Base-by-base conservation (phyloP, 495 filamentous ascomycete species). In the Penicillium paradoxum region DNA sequence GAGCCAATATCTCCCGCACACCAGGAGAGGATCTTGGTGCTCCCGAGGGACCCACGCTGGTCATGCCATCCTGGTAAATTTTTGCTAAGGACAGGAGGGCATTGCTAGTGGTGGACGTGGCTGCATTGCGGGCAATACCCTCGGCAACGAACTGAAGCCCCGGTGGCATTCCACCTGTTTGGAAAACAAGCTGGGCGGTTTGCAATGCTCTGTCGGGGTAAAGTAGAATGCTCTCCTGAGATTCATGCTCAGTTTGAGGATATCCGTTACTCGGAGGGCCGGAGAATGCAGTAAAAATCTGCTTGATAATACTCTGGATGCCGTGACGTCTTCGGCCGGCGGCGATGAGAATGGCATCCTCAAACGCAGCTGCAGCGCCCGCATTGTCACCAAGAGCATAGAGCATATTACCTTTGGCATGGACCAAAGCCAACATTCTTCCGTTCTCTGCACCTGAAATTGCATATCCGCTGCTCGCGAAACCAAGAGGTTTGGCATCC, bases 11-110 rank as follows among this genome's bases (percentile, higher is more conserved):
- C 58, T 99, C 93, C 27, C 90, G 85, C 6, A 97, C 90, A 2
- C 89, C 85, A 36, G 86, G 83, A 3, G 86, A 79, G 10, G 85
- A 73, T 36, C 84, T 74, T 19, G 76, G 74, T 33, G 78, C 75
- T 27, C 83, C 78, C 2, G 78, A 72, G 30, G 81, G 83, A 29
- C 21, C 34, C 29, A 84, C 82, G 54, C 83, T 91, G 6, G 90
- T 78, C 88, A 97, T 96, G n/a, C 91, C 87, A 73, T 99, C 93
- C 68, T 99, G 93, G 58, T 95, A 97, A 40, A 99, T 97, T 69
- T 99, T 99, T 21, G 93, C 93, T 42, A 99, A 73, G 0, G 92
- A 97, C 3, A 99, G 79, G 7, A 99, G 73, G 14, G 91, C 93
- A 66, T 99, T 99, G 70, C 92, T 97, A 3, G 91, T 96, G 3